These are phyloP conservation scores for Ophiognomonia clavigignenti-juglandacearum DNA, from an alignment of 2,329 filamentous ascomycete genomes.

Conservation along the genomic window DNA sequence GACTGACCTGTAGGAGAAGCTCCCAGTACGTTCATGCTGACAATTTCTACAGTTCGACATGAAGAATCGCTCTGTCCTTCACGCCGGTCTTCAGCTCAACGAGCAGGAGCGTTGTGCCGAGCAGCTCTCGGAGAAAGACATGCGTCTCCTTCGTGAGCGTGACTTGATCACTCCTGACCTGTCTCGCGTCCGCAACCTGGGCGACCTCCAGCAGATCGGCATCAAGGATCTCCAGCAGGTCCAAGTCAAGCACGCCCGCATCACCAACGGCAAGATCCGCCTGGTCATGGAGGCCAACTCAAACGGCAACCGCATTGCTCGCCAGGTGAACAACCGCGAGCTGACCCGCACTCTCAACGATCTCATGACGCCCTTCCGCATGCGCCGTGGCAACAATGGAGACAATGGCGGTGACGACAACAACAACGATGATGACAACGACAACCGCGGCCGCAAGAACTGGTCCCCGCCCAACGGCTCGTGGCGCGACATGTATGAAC, in stretches of 20 bases:
- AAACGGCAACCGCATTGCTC: constrained; percentile 22
- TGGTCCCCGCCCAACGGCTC: constrained; percentile 35
- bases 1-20: too few species aligned
- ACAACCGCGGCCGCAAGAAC: constrained; percentile 11
- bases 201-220: constrained; percentile 36
- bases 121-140: constrained; percentile 32
- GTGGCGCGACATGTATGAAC: constrained; percentile 36
- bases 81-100: constrained; percentile 36
- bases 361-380: constrained; percentile 32
- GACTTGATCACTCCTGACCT: constrained; percentile 39
- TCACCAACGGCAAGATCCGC: constrained; percentile 40
- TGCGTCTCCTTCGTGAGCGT: constrained; percentile 35
- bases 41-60: too few species aligned
- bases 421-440: constrained; percentile 21
- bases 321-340: constrained; percentile 32
- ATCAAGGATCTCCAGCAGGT: constrained; percentile 32
- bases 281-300: constrained; percentile 31
- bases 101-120: constrained; percentile 32
- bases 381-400: too few species aligned
- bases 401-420: constrained; percentile 18
- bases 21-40: too few species aligned
- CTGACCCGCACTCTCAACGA: constrained; percentile 37
- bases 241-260: constrained; percentile 33
- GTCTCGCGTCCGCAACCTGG: constrained; percentile 30
- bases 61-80: constrained; percentile 37